Conservation (phyloP, 1,284 basidiomycete genomes). For the Sanghuangporus sanghuang region DNA sequence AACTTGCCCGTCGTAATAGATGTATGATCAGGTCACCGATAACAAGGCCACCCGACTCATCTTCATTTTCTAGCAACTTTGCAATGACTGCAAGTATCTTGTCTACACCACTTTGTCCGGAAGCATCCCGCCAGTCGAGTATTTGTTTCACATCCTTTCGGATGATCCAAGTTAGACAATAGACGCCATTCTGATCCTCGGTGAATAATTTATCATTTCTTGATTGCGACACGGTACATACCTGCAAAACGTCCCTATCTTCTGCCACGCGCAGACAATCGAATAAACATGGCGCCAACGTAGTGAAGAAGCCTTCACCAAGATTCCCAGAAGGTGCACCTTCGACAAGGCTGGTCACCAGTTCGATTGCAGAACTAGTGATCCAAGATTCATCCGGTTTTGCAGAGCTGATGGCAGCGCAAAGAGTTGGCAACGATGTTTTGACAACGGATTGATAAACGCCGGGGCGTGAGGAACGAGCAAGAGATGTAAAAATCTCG, state of each 20-base stretch:
- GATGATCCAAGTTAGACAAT: slow-evolving; percentile 78
- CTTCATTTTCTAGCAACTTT: slow-evolving; percentile 69
- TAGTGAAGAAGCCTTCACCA: slow-evolving; percentile 71
- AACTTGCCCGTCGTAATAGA: slow-evolving; percentile 75
- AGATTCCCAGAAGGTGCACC: slow-evolving; percentile 63
- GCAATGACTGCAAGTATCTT: slow-evolving; percentile 72
- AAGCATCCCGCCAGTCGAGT: slow-evolving; percentile 64
- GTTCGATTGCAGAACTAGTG: slow-evolving; percentile 75
- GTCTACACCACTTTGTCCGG: slow-evolving; percentile 70
- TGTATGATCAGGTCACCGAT: slow-evolving; percentile 95
- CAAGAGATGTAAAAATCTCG: slow-evolving; percentile 74
- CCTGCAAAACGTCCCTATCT: slow-evolving; percentile 82
- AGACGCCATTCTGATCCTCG: slow-evolving; percentile 64
- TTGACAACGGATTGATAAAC: slow-evolving; percentile 72
- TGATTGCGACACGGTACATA: slow-evolving; percentile 27
- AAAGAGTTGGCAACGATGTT: slow-evolving; percentile 69
- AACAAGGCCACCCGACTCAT: slow-evolving; percentile 84
- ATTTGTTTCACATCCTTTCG: slow-evolving; percentile 85
- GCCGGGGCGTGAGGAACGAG: slow-evolving; percentile 49
- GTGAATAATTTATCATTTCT: neutral
- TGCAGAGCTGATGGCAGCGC: slow-evolving; percentile 54
- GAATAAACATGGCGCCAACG: slow-evolving; percentile 74
- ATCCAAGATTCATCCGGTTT: slow-evolving; percentile 65
- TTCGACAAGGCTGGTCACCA: slow-evolving; percentile 65
- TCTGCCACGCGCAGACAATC: slow-evolving; percentile 61